Evolutionary conservation across 2,329 filamentous ascomycete genomes (phyloP).

Genomic region (Amphichorda felina): DNA sequence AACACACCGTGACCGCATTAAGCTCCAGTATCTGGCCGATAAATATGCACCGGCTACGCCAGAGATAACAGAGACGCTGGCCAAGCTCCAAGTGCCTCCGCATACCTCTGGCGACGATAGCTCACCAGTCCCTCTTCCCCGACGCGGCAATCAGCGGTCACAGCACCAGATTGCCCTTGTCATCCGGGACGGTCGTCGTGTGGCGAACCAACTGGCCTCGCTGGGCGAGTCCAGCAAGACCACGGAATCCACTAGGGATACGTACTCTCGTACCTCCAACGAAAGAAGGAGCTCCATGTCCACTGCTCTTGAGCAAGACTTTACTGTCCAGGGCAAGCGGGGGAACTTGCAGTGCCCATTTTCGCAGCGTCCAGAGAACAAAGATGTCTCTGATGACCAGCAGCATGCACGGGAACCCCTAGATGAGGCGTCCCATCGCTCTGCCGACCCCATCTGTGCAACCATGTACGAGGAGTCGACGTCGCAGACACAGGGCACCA

Average conservation of each 20-base stretch:
- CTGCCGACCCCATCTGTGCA: slow-evolving; percentile 50
- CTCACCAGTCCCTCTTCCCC: slow-evolving; percentile 41
- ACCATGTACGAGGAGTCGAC: slow-evolving; percentile 49
- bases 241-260: slow-evolving; percentile 35
- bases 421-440: slow-evolving; percentile 27
- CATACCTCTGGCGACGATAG: slow-evolving; percentile 34
- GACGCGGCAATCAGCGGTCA: slow-evolving; percentile 25
- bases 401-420: slow-evolving; percentile 10
- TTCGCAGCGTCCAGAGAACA: slow-evolving; percentile 17
- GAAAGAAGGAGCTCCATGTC: slow-evolving; percentile 44
- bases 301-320: slow-evolving; percentile 72
- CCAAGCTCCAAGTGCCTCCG: slow-evolving; percentile 54
- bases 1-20: slow-evolving; percentile 6
- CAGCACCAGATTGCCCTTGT: slow-evolving; percentile 48
- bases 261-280: slow-evolving; percentile 29
- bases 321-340: slow-evolving; percentile 74
- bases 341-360: slow-evolving; percentile 77
- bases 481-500: slow-evolving; percentile 37
- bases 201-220: slow-evolving; percentile 39
- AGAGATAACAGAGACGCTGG: slow-evolving; percentile 55
- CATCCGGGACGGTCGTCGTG: slow-evolving; percentile 51
- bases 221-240: slow-evolving; percentile 38
- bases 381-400: slow-evolving; percentile 16
- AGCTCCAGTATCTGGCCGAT: slow-evolving; percentile 56
- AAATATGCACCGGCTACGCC: slow-evolving; percentile 55